Evolutionary conservation across 2,329 filamentous ascomycete species (phyloP).

Genomic region (Ampelomyces quisqualis): DNA sequence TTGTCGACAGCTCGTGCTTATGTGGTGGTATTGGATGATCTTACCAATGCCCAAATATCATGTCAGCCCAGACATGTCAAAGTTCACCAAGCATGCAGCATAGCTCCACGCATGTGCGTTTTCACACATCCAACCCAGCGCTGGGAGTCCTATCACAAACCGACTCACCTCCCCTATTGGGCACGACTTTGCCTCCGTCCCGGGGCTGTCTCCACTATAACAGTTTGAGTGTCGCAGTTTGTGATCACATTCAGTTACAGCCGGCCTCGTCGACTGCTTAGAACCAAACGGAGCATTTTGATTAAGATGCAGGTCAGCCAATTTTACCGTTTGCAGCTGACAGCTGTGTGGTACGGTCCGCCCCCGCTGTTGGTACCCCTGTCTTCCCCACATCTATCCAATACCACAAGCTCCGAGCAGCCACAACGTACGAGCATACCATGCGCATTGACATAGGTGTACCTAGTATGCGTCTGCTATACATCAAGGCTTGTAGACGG

Average conservation of each 20-base stretch:
- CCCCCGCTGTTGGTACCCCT: background rate
- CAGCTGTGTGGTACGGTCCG: background rate
- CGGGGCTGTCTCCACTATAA: background rate
- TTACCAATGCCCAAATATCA: background rate
- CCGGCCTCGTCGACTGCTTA: background rate
- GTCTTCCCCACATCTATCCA: background rate
- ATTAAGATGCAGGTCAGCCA: background rate
- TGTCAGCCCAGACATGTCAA: background rate
- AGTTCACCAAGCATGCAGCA: background rate
- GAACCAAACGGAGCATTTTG: background rate
- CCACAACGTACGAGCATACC: background rate
- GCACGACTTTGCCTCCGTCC: background rate
- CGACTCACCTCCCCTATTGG: background rate
- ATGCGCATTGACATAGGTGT: background rate
- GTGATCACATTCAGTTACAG: no score
- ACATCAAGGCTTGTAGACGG: no score
- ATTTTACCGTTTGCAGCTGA: background rate
- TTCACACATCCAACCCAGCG: background rate
- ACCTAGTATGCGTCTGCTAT: no score
- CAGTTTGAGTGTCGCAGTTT: no score
- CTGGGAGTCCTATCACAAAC: conserved; percentile 1
- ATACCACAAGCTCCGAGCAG: background rate
- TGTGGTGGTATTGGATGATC: background rate
- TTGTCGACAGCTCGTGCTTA: no score
- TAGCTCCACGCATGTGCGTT: background rate